Evolutionary conservation across 768 basidiomycete genomes (phyloP), one percentile per base, ranked within the genome.

Genomic region (Amyloporia xantha): DNA sequence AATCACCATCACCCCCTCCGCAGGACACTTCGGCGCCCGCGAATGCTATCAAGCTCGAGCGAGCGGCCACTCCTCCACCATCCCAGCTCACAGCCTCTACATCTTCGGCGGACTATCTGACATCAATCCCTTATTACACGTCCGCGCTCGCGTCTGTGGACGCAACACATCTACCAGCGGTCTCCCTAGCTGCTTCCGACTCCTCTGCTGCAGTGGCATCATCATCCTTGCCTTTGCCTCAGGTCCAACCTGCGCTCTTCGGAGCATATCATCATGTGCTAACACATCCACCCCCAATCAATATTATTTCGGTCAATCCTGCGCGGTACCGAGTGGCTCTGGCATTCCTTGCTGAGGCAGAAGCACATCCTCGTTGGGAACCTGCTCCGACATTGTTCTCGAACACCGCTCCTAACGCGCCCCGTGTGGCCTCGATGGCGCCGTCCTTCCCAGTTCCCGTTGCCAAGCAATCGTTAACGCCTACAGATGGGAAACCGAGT

Each of bases 231-330:
- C 63, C 76, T 4, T 75, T 75, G 1, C 78, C 82, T 0, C 77
- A 77, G 54, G 75, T 76, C 5, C 82, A 86, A 53, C 83, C 75
- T 2, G 72, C 85, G 1, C 75, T 89, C 25, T 62, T 86, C 37
- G 68, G 71, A 11, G 86, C 84, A 4, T 89, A 86, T 59, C 88
- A 86, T 54, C 82, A 89, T 55, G 82, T 88, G 51, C 74, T 88
- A 43, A 87, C 82, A 0, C 79, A 88, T 55, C 82, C 84, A 1
- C 76, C 82, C 0, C 68, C 79, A 0, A 61, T 73, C 0, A 66
- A 69, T 45, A 68, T 72, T 0, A 69, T 70, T 4, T 57, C 76
- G 9, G 66, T 78, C 2, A 86, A 79, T 46, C 79, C 81, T 25
- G 67, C 79, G 4, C 76, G 84, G 38, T 86, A 90, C 66, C 81